A percentile compares a stretch with the other conserved stretches of the same genome.
These are phyloP conservation scores for Reutealis trisperma DNA, from an alignment of 345 rosid genomes.

Conservation along the genomic window DNA sequence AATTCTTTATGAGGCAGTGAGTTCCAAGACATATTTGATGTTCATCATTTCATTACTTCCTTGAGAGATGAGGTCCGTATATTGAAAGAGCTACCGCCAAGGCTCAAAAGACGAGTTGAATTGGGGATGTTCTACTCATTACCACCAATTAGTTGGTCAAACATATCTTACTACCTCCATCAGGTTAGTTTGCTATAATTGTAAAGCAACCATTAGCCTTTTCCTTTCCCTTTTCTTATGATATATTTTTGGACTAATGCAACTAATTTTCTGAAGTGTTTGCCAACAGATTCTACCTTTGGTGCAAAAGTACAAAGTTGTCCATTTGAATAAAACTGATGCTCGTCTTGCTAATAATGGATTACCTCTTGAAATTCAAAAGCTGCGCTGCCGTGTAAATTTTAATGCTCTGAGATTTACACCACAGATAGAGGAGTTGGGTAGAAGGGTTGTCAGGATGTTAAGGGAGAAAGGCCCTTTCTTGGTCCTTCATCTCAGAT, in stretches of 20 bases:
- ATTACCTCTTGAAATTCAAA: conserved; percentile 77
- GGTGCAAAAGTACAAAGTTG: conserved; percentile 74
- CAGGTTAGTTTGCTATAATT: conserved; percentile 48
- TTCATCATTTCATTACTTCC: conserved; percentile 83
- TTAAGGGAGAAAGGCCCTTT: conserved; percentile 85
- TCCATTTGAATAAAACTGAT: conserved; percentile 87
- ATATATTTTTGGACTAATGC: conserved; percentile 4
- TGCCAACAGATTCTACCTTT: conserved; percentile 85
- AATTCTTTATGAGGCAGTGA: conserved; percentile 52
- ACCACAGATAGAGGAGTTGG: conserved; percentile 76
- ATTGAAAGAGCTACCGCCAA: conserved; percentile 75
- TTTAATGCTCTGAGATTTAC: conserved; percentile 81
- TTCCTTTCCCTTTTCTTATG: background rate
- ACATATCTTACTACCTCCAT: conserved; percentile 73
- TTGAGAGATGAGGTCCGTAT: conserved; percentile 93
- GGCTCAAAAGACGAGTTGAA: conserved; percentile 74
- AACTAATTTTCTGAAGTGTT: conserved; percentile 19
- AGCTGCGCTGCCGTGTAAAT: conserved; percentile 87
- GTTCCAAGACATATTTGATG: conserved; percentile 91
- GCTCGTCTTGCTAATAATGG: conserved; percentile 89
- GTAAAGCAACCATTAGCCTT: background rate
- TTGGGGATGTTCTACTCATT: conserved; percentile 60
- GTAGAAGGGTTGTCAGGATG: conserved; percentile 64
- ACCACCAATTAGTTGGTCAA: conserved; percentile 95
- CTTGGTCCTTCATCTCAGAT: conserved; percentile 89